phyloP scores from a whole-genome alignment of 1,139 yeast species.

The Meyerozyma elateridarum region DNA sequence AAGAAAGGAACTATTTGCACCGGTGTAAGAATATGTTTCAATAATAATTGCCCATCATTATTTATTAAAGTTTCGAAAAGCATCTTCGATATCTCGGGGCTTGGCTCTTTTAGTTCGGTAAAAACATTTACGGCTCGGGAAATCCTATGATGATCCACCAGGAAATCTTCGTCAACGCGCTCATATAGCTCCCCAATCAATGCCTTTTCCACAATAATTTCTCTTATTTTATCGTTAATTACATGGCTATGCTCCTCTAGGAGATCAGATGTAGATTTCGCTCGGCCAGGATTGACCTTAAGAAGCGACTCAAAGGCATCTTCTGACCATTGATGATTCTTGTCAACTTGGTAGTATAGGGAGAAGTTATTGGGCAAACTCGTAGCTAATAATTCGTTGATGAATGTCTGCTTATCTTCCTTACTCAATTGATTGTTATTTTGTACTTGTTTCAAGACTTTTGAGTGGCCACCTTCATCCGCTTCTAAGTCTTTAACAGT shows the following conservation, averaged over 20 bases:
- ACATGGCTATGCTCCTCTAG: slow-evolving; percentile 20
- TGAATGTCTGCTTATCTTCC: slow-evolving; percentile 9
- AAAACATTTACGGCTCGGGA: too few relatives aligned
- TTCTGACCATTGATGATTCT: slow-evolving; percentile 12
- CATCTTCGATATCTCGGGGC: too few relatives aligned
- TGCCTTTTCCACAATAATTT: slow-evolving; percentile 8
- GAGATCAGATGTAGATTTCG: slow-evolving; percentile 31
- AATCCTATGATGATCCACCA: too few relatives aligned
- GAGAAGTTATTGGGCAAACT: slow-evolving; percentile 28
- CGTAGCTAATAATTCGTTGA: slow-evolving; percentile 14
- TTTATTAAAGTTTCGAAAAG: too few relatives aligned
- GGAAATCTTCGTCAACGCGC: too few relatives aligned
- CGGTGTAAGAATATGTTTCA: too few relatives aligned
- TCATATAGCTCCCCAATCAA: slow-evolving; percentile 8
- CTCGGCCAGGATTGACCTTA: slow-evolving; percentile 38
- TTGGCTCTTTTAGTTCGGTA: too few relatives aligned
- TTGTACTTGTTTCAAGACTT: slow-evolving; percentile 12
- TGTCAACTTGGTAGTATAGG: slow-evolving; percentile 23
- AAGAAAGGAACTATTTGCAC: too few relatives aligned
- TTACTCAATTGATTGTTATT: slow-evolving; percentile 9
- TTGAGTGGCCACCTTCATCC: slow-evolving; percentile 4
- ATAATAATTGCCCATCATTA: too few relatives aligned
- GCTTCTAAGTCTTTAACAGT: slow-evolving; percentile 6
- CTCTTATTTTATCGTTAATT: slow-evolving; percentile 7
- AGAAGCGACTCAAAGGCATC: slow-evolving; percentile 15